A percentile compares a stretch with the other conserved stretches of the same genome.
Conservation (phyloP, 495 filamentous ascomycete species). For the Cudoniella acicularis region DNA sequence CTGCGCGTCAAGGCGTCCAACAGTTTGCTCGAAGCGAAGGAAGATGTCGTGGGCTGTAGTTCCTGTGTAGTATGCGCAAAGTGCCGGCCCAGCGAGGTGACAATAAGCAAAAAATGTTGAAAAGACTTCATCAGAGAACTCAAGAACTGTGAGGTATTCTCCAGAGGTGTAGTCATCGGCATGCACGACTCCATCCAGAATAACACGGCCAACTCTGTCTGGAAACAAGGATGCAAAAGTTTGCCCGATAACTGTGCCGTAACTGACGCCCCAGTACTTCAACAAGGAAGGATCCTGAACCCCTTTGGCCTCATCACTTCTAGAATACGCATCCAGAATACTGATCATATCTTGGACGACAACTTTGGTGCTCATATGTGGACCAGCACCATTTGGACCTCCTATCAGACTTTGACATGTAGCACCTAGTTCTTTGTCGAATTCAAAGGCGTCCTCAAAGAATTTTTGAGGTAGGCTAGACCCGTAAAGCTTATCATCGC, state of each 20-base stretch:
- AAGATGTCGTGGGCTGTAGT: background rate
- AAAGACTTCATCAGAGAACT: constrained; percentile 4
- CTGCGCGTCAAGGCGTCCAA: background rate
- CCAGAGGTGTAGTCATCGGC: constrained; percentile 31
- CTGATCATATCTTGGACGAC: constrained; percentile 46
- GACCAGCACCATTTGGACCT: constrained; percentile 7
- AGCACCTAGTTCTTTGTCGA: constrained; percentile 1
- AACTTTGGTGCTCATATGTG: constrained; percentile 18
- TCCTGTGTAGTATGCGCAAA: constrained; percentile 30
- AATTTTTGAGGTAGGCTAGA: background rate
- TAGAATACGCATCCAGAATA: constrained; percentile 38
- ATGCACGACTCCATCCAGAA: constrained; percentile 47
- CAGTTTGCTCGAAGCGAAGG: background rate
- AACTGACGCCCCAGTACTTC: constrained; percentile 63
- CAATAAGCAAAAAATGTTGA: constrained; percentile 51
- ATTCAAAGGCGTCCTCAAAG: background rate
- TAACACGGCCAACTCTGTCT: constrained; percentile 38
- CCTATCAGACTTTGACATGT: constrained; percentile 9
- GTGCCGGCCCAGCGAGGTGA: constrained; percentile 41
- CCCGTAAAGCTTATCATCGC: background rate
- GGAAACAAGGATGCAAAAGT: constrained; percentile 48
- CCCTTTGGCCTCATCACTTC: background rate
- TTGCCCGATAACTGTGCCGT: constrained; percentile 61
- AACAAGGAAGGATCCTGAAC: constrained; percentile 26
- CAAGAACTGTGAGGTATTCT: background rate